Evolutionary conservation across 2,329 filamentous ascomycete genomes (phyloP).

Genomic region (Didymella pomorum): DNA sequence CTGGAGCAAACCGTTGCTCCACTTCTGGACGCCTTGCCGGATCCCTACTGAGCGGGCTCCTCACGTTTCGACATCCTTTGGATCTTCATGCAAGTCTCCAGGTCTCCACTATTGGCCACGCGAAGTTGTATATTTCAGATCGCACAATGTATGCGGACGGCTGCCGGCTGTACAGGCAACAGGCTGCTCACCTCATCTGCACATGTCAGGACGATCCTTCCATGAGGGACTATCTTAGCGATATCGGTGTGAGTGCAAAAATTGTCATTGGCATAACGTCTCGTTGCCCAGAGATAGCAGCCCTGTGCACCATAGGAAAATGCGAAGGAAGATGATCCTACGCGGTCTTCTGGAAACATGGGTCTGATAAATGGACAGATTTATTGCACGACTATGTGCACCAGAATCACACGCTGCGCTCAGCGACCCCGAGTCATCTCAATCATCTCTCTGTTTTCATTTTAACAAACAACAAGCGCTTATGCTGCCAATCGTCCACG

Average conservation of each 20-base stretch:
- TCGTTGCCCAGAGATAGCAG: background rate
- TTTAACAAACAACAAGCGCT: background rate
- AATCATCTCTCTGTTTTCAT: background rate
- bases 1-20: conserved; percentile 21
- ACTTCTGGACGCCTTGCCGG: conserved; percentile 12
- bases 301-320: background rate
- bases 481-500: background rate
- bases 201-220: conserved; percentile 12
- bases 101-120: conserved; percentile 10
- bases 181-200: conserved; percentile 9
- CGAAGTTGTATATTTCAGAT: background rate
- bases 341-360: background rate
- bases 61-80: conserved; percentile 15
- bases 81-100: conserved; percentile 15
- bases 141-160: conserved; percentile 8
- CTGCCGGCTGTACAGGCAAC: conserved; percentile 5
- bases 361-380: background rate
- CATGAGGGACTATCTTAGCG: conserved; percentile 11
- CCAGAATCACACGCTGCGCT: background rate
- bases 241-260: conserved; percentile 5
- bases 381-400: background rate
- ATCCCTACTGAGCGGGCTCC: conserved; percentile 1
- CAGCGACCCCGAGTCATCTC: background rate
- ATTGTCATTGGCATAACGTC: conserved; percentile 1
- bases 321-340: conserved; percentile 2